Evolutionary conservation across 2,329 filamentous ascomycete species (phyloP), one percentile per base, ranked within the genome.

Genomic region (Microcyclospora pomicola): DNA sequence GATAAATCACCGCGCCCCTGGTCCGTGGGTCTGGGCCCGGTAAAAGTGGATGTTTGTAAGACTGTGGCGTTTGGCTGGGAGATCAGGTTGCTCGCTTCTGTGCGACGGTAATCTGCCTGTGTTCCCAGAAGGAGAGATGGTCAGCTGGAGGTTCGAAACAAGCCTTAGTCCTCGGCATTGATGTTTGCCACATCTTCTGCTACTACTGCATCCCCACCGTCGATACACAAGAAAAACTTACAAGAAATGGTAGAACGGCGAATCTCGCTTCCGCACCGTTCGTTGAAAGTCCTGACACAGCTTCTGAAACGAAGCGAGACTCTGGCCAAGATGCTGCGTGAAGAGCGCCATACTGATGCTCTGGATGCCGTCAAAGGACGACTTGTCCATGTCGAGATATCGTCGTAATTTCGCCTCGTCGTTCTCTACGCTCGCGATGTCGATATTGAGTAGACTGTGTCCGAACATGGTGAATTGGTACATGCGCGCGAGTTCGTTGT

Each of bases 401-500:
- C 12, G 14, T 31, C 16, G 33, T 13, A 34, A 14, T 12, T 15
- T 19, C n/a, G 15, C 12, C 15, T 15, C 33, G 16, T 34, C 33
- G 12, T 34, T 13, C 30, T 31, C 30, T 4, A 31, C 15, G 30
- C 15, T 24, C 19, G 19, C 19, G 19, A 24, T 24, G 19, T 24
- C 19, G 19, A 24, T 24, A 7, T 24, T 24, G 19, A 11, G 47
- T 47, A 36, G 50, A 39, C 12, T 24, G n/a, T 19, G 34, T 85
- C 74, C 35, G 9, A 72, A 77, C 48, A 94, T 67, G 30, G 77
- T 79, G 15, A 88, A 65, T 53, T 88, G 86, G 61, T 92, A 93
- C 82, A 83, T 93, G 41, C 77, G 70, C 24, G 82, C 84, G 37
- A 86, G 70, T 33, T 80, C 72, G 44, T 75, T 77, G 48, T 77